These are phyloP conservation scores for Mucor velutinosus DNA, from an alignment of 371 early-diverging fungal genomes.

Conservation along the genomic window DNA sequence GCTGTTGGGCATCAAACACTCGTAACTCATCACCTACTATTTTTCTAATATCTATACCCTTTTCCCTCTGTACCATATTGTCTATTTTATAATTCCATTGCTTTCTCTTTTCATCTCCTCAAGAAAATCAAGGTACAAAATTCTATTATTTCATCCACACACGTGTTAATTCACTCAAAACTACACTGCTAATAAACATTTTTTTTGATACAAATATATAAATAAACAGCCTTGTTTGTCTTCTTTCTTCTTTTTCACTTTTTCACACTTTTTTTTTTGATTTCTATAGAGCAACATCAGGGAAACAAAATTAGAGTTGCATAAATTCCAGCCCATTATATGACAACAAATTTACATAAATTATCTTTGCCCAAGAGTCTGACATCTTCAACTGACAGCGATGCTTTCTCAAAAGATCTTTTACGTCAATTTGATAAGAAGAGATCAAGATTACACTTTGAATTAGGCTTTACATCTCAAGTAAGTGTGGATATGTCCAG, in stretches of 20 bases:
- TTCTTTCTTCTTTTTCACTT: not conserved
- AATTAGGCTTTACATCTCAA: slow-evolving; percentile 32
- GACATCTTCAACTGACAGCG: slow-evolving; percentile 12
- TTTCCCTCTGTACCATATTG: slow-evolving; percentile 9
- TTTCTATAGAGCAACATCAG: not conserved
- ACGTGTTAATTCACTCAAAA: slow-evolving; percentile 9
- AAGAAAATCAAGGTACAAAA: slow-evolving; percentile 3
- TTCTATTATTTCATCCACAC: slow-evolving; percentile 1
- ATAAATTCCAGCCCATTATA: not conserved
- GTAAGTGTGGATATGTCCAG: slow-evolving; percentile 14
- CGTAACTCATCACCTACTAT: not conserved
- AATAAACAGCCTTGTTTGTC: slow-evolving; percentile 1
- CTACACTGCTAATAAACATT: not conserved
- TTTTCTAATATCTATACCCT: not conserved
- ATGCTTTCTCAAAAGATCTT: slow-evolving; percentile 42
- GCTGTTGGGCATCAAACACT: slow-evolving; percentile 34
- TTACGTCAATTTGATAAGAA: slow-evolving; percentile 44
- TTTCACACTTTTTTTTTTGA: not conserved
- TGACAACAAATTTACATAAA: slow-evolving; percentile 16
- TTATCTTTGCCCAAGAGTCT: slow-evolving; percentile 17
- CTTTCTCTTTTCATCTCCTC: not conserved
- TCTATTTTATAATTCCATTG: not conserved
- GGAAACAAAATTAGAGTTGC: not conserved
- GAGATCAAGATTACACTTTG: slow-evolving; percentile 36
- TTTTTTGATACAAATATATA: not conserved